Evolutionary conservation across 192 early-diverging fungal species (phyloP), one percentile per base, ranked within the genome.

Genomic region (Rhizophlyctis rosea): DNA sequence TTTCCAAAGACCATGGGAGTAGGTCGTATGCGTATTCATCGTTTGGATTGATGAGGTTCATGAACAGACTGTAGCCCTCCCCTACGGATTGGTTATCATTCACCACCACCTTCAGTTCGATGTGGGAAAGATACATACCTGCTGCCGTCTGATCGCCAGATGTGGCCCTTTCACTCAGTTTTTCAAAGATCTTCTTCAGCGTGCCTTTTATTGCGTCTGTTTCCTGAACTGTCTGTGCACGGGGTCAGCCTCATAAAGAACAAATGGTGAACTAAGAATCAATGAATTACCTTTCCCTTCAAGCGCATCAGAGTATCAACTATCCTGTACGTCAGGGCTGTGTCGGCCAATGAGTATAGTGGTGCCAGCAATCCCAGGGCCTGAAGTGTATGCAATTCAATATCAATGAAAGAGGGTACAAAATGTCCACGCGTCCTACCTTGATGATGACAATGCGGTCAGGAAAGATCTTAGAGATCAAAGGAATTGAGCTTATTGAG

Each of bases 391-490:
- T n/a, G n/a, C n/a, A 24, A 14, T 14, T 48, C 27, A 56, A 33
- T 23, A 30, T 47, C 27, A 57, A n/a, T 36, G 21, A 35, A 49
- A 44, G 23, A 16, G 3, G 9, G 25, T 21, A 3, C 25, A 58
- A 48, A 23, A 39, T 52, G 2, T 27, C 36, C 23, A 21, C 33
- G 0, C 18, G 31, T 39, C 50, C 7, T 55, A 76, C 81, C 64
- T 78, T 75, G 27, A 84, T 68, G 18, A 80, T 78, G 11, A 83
- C 82, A 4, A 82, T 73, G 3, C 83, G 54, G 53, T 85, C 82
- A 0, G 74, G 80, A 50, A 80, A 85, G 7, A 79, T 56, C 50
- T 77, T 81, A 2, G 64, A 69, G 28, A 77, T 69, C 25, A 59
- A 49, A 30, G 70, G 71, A 14, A 85, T 70, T 3, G 67, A 67